Conservation (phyloP, 768 basidiomycete genomes). For the Termitomyces sp. region DNA sequence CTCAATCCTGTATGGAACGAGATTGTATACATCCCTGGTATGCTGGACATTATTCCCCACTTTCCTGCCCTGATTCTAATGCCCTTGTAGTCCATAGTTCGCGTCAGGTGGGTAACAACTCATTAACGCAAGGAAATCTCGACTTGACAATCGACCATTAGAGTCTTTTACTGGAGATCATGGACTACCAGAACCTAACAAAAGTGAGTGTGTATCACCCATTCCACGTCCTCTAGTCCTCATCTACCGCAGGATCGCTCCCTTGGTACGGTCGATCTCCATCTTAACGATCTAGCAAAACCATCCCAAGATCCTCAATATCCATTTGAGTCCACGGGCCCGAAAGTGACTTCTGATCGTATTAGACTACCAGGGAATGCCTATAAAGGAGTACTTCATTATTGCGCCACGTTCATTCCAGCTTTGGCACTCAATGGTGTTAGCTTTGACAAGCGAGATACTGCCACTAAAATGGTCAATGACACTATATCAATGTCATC, state of each 20-base stretch:
- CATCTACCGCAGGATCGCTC: constrained; percentile 64
- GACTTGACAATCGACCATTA: constrained; percentile 11
- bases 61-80: not conserved
- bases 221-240: not conserved
- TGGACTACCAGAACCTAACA: constrained; percentile 94
- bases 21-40: constrained; percentile 87
- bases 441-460: constrained; percentile 61
- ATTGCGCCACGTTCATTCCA: constrained; percentile 83
- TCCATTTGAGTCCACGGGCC: constrained; percentile 72
- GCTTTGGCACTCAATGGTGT: constrained; percentile 69
- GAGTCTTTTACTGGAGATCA: constrained; percentile 69
- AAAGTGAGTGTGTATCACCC: constrained; percentile 40
- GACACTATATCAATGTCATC: constrained; percentile 27
- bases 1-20: constrained; percentile 95
- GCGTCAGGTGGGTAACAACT: constrained; percentile 41
- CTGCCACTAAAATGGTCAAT: constrained; percentile 31
- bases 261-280: constrained; percentile 80
- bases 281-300: constrained; percentile 57
- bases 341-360: constrained; percentile 50
- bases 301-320: constrained; percentile 48
- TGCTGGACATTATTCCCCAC: constrained; percentile 8
- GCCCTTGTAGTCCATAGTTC: constrained; percentile 60
- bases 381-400: constrained; percentile 77
- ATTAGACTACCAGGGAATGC: constrained; percentile 60
- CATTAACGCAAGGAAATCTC: constrained; percentile 3